Evolutionary conservation across 371 early-diverging fungal genomes (phyloP), one percentile per base, ranked within the genome.

Genomic region (Nematocida ironsii): DNA sequence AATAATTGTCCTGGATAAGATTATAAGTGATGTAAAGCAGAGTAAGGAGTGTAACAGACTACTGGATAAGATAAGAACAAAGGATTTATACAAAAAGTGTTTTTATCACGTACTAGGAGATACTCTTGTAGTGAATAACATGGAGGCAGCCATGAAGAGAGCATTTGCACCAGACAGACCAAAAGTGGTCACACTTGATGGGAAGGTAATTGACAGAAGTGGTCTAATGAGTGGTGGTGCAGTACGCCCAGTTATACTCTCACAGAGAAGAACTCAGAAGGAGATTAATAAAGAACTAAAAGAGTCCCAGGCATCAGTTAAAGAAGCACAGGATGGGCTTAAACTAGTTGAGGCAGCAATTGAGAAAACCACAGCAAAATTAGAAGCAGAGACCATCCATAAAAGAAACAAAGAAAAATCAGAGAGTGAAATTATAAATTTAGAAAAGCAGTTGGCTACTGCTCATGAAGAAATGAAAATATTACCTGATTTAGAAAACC

Each of bases 121-220:
- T 86, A 98, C 99, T 0, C 86, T 99, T 5, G 95, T 97, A 0
- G 95, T 95, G 0, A 75, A 90, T 18, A 88, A 93, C 84, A 82
- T 98, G 82, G 89, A 90, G n/a, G 92, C 93, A 81, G 99, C 96
- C 2, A 94, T 93, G 73, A 86, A 90, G 47, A 91, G 97, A 57
- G 96, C 98, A 0, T 97, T 90, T 87, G 89, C 89, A 5, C 76
- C 69, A 48, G 83, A 71, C 13, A 91, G 95, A 47, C 92, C 91
- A 89, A 90, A 96, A 57, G 95, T 96, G 0, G 99, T 99, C 0
- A 98, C 96, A 0, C 83, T 96, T 70, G 93, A 92, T 72, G 99
- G 99, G 3, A 91, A 95, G 78, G 83, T 98, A 58, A 93, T 98
- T 81, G 98, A 98, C 72, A 90, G 90, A 44, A 91, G 93, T 0